Evolutionary conservation across 2,329 filamentous ascomycete species (phyloP), one percentile per base, ranked within the genome.

Genomic region (Sporothrix pseudoabietina): DNA sequence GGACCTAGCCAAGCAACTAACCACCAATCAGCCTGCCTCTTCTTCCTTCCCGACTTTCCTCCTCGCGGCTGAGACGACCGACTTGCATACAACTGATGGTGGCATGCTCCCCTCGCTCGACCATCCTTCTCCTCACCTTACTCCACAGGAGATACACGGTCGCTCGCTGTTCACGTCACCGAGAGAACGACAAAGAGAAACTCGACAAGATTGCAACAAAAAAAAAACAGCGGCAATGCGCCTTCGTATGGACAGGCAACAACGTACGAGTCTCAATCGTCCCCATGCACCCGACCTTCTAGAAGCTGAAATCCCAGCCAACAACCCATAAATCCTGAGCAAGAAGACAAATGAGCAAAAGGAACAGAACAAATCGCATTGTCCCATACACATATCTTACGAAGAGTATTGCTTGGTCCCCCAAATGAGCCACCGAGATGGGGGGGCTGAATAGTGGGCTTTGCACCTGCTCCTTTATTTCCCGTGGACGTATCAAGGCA

Each of bases 1-100:
- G 16, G 49, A 49, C 44, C 49, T 19, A n/a, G 16, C 49, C 6
- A 52, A 19, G 2, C n/a, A 19, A 6, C 52, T 9, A 54, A 8
- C 10, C 22, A 26, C 2, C 19, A 41, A 26, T 1, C 19, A 41
- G 59, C 41, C 35, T 5, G 9, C 35, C 59, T 63, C 1, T 49
- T 52, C 68, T 57, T 30, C 52, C 35, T 57, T 70, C 32, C 49
- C 35, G 69, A 14, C 22, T 26, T 70, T 39, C 32, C 32, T 41
- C 47, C 68, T 70, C 32, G 68, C 68, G 49, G 65, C 44, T 52
- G 54, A 32, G 39, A 57, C 54, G 39, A 57, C 54, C 52, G 35
- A 59, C 16, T 39, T 35, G 54, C 69, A 30, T 55, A 52, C 65
- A 9, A 26, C 26, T 26, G 26, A 19, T 16, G 39, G 22, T 44